Conservation (phyloP, 768 basidiomycete species). For the Amanita subjunquillea region DNA sequence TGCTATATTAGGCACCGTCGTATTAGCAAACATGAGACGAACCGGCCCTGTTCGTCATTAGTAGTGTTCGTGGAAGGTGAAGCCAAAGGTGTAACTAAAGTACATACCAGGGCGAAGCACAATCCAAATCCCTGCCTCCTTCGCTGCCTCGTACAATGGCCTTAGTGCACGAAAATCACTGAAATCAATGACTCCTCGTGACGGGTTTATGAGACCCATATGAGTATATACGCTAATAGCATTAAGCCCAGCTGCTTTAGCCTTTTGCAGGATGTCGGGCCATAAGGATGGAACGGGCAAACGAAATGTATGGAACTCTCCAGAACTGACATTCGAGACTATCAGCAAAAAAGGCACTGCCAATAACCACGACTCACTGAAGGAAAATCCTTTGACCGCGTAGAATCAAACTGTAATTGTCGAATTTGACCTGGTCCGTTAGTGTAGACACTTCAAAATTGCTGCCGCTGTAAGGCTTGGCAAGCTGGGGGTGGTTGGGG, state of each 20-base stretch:
- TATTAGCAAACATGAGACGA: not conserved
- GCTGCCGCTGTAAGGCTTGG: not conserved
- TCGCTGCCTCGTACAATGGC: conserved; percentile 67
- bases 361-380: conserved; percentile 32
- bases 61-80: not conserved
- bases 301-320: conserved; percentile 80
- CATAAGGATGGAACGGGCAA: conserved; percentile 73
- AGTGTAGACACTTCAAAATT: conserved; percentile 8
- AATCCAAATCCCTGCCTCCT: conserved; percentile 65
- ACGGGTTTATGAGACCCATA: conserved; percentile 71
- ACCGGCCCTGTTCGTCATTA: conserved; percentile 1
- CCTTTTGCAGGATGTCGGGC: conserved; percentile 75
- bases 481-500: too few relatives aligned
- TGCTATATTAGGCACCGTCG: not conserved
- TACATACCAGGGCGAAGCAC: conserved; percentile 64
- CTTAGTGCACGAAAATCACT: conserved; percentile 57
- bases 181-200: conserved; percentile 67
- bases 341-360: not conserved
- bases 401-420: conserved; percentile 63
- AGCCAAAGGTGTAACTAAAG: conserved; percentile 5
- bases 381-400: conserved; percentile 64
- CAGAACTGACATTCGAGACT: conserved; percentile 38
- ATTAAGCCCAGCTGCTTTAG: conserved; percentile 75
- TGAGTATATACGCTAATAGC: conserved; percentile 71
- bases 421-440: conserved; percentile 36